A percentile compares a stretch with the other conserved stretches of the same genome.
phyloP scores from a whole-genome alignment of 176 grass and related monocot genomes.

The Oryza nivara region DNA sequence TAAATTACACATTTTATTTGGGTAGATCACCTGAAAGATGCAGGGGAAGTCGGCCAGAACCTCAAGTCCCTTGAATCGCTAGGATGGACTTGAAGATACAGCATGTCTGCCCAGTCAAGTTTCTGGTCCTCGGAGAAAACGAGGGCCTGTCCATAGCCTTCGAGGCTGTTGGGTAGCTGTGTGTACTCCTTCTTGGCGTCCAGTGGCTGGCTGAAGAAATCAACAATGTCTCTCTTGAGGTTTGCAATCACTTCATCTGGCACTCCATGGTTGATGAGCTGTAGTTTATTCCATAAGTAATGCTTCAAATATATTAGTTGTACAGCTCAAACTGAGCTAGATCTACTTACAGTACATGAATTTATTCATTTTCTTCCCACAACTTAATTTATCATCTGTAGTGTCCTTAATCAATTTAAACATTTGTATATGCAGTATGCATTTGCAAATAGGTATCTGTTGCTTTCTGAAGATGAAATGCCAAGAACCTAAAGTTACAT shows the following conservation, averaged over 20 bases:
- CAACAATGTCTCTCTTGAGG: constrained; percentile 13
- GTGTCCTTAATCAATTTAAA: not conserved
- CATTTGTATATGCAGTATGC: not conserved
- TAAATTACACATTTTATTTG: not conserved
- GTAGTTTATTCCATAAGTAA: not conserved
- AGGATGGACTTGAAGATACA: constrained; percentile 26
- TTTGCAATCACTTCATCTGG: constrained; percentile 21
- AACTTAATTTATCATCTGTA: not conserved
- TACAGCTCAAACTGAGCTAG: not conserved
- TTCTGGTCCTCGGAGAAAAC: constrained; percentile 46
- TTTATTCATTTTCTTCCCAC: not conserved
- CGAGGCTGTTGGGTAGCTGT: not conserved
- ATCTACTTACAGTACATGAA: not conserved
- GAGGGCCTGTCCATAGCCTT: constrained; percentile 59
- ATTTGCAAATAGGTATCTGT: not conserved
- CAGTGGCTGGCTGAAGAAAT: constrained; percentile 34
- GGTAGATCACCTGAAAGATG: not conserved
- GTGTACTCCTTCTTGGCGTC: constrained; percentile 21
- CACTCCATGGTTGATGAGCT: constrained; percentile 48
- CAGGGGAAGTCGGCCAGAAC: constrained; percentile 40
- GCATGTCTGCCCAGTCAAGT: constrained; percentile 51
- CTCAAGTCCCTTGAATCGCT: constrained; percentile 28
- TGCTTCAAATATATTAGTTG: not conserved
- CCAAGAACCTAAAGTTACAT: not conserved
- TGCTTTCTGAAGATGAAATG: not conserved